Evolutionary conservation across 352 stramenopile genomes (phyloP).

Genomic region (Globisporangium paroecandrum): DNA sequence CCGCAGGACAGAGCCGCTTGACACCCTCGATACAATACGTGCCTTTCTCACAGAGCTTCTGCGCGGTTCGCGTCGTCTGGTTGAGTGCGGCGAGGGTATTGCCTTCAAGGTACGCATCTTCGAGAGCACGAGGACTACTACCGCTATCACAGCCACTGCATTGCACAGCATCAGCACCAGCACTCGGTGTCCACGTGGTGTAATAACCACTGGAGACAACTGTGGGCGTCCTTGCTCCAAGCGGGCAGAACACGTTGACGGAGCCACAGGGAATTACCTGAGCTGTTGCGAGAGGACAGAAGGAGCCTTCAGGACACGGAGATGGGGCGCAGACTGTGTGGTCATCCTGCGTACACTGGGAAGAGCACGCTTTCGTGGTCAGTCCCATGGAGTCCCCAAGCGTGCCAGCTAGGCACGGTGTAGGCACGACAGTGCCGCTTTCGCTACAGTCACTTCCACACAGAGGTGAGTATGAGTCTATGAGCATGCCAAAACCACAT

Average conservation of each 20-base stretch:
- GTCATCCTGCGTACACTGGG: conserved; percentile 28
- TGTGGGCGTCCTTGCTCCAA: conserved; percentile 41
- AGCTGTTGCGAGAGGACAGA: conserved; percentile 43
- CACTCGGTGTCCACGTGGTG: conserved; percentile 39
- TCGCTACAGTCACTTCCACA: conserved; percentile 19
- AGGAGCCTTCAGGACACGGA: conserved; percentile 49
- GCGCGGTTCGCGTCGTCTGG: conserved; percentile 37
- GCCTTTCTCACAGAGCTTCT: conserved; percentile 50
- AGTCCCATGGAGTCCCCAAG: conserved; percentile 38
- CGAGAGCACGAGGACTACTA: conserved; percentile 12
- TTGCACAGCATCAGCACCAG: conserved; percentile 4
- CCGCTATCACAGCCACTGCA: not conserved
- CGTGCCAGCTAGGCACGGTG: conserved; percentile 41
- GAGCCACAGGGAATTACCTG: conserved; percentile 34
- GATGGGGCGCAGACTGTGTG: conserved; percentile 37
- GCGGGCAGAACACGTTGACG: conserved; percentile 39
- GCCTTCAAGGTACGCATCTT: conserved; percentile 46
- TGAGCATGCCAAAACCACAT: too few species aligned
- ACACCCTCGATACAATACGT: conserved; percentile 52
- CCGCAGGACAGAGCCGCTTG: conserved; percentile 47
- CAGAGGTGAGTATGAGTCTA: not conserved
- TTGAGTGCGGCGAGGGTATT: conserved; percentile 27
- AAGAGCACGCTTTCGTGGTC: conserved; percentile 43
- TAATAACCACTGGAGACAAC: conserved; percentile 44
- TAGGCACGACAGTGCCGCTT: conserved; percentile 33